Conservation (phyloP, 176 grass and related monocot species). For the Bothriochloa decipiens region DNA sequence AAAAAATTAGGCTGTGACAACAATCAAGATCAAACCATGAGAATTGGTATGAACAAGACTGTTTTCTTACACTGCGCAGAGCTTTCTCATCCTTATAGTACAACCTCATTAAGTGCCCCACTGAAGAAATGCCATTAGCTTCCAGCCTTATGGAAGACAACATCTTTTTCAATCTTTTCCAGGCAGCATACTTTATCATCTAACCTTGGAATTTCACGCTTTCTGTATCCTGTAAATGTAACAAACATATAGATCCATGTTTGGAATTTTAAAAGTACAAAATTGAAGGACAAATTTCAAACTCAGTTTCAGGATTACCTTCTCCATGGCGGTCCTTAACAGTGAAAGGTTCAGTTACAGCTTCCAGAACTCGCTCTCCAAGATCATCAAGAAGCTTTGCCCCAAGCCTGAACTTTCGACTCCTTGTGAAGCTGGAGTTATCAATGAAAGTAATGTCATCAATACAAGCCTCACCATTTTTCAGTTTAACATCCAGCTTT, state of each 20-base stretch:
- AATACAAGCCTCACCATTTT: slow-evolving; percentile 38
- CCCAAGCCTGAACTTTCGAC: slow-evolving; percentile 53
- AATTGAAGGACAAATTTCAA: neutral
- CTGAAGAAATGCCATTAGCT: slow-evolving; percentile 15
- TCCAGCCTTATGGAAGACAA: slow-evolving; percentile 44
- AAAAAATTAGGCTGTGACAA: neutral
- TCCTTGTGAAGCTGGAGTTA: slow-evolving; percentile 58
- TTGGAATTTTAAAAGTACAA: neutral
- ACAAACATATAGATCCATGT: neutral
- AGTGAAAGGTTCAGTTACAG: slow-evolving; percentile 49
- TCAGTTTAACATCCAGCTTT: slow-evolving; percentile 39
- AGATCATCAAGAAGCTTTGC: slow-evolving; percentile 33
- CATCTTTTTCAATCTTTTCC: slow-evolving; percentile 42
- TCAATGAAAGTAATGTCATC: slow-evolving; percentile 36
- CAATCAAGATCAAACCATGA: neutral
- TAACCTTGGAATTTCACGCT: slow-evolving; percentile 36
- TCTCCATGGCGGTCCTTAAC: slow-evolving; percentile 62
- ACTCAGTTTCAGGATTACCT: slow-evolving; percentile 30
- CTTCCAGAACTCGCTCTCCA: slow-evolving; percentile 45
- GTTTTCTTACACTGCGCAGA: slow-evolving; percentile 47
- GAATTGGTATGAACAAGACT: neutral
- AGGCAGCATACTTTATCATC: slow-evolving; percentile 60
- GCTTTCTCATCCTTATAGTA: slow-evolving; percentile 36
- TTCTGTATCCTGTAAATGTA: slow-evolving; percentile 45
- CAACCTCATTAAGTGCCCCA: slow-evolving; percentile 49